A percentile compares a stretch with the other conserved stretches of the same genome.
Conservation (phyloP, 805 yeast species). For the Candida orba region DNA sequence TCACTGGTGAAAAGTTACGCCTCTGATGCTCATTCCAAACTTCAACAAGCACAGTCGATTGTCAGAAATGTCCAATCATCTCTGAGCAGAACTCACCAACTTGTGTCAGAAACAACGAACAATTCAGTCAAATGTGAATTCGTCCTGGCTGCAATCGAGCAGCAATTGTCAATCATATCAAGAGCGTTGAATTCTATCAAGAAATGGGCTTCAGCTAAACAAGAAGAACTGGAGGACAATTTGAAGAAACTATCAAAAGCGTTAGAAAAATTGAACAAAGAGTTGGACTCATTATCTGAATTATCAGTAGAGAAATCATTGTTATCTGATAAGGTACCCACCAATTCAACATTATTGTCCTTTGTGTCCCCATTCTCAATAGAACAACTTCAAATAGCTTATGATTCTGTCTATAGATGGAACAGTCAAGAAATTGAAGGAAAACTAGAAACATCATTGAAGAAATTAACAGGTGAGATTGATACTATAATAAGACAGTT, state of each 20-base stretch:
- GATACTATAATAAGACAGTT: conserved; percentile 11
- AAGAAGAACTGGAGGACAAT: conserved; percentile 20
- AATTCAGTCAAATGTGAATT: conserved; percentile 33
- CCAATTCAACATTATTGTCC: conserved; percentile 30
- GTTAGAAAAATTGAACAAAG: conserved; percentile 28
- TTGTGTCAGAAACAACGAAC: not conserved
- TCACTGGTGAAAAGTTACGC: not conserved
- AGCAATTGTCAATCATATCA: conserved; percentile 39
- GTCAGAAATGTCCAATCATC: conserved; percentile 1
- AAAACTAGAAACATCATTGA: conserved; percentile 23
- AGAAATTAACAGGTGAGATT: conserved; percentile 9
- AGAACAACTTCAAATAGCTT: conserved; percentile 22
- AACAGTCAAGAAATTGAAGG: conserved; percentile 19
- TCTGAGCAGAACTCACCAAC: not conserved
- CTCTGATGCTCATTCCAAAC: conserved; percentile 1
- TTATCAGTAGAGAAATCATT: conserved; percentile 27
- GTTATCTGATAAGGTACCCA: conserved; percentile 18
- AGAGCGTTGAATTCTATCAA: conserved; percentile 27
- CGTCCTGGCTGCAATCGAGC: conserved; percentile 36
- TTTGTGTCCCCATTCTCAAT: conserved; percentile 38
- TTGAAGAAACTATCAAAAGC: conserved; percentile 21
- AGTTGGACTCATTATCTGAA: conserved; percentile 28
- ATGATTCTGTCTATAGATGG: conserved; percentile 7
- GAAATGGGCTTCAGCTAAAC: conserved; percentile 20
- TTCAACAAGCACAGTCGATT: conserved; percentile 1